These are phyloP conservation scores for Claviceps sp. DNA, from an alignment of 2,329 filamentous ascomycete species.

Conservation along the genomic window DNA sequence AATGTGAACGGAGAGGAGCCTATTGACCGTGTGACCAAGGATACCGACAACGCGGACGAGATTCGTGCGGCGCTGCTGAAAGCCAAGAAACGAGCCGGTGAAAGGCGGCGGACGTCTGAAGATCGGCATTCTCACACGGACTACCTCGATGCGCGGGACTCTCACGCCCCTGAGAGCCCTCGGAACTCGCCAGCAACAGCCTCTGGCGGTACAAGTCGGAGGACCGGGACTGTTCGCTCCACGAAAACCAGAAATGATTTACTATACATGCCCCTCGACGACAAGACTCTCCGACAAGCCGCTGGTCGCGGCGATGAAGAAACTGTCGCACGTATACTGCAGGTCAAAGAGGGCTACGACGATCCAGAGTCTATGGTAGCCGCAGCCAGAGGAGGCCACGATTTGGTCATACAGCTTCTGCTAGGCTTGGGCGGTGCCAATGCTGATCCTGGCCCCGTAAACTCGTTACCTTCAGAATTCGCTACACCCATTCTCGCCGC, in stretches of 20 bases:
- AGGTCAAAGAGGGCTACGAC: slow-evolving; percentile 46
- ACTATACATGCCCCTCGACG: slow-evolving; percentile 49
- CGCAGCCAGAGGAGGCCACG: slow-evolving; percentile 82
- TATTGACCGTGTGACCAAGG: slow-evolving; percentile 65
- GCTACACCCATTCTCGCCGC: slow-evolving; percentile 90
- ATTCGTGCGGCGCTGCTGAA: slow-evolving; percentile 58
- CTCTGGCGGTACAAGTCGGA: slow-evolving; percentile 28
- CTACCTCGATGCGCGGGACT: slow-evolving; percentile 33
- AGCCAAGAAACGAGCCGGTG: slow-evolving; percentile 41
- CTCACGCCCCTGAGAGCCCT: slow-evolving; percentile 44
- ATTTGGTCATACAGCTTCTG: slow-evolving; percentile 70
- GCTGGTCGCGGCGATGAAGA: slow-evolving; percentile 49
- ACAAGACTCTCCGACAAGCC: slow-evolving; percentile 46
- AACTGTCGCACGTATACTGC: slow-evolving; percentile 46
- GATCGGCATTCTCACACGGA: slow-evolving; percentile 38
- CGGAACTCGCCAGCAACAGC: slow-evolving; percentile 39
- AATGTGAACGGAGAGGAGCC: slow-evolving; percentile 91
- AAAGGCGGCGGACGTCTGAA: slow-evolving; percentile 42
- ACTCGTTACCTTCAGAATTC: slow-evolving; percentile 49
- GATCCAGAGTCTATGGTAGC: slow-evolving; percentile 83
- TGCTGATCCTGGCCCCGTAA: slow-evolving; percentile 55
- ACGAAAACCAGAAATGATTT: slow-evolving; percentile 52
- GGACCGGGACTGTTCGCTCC: slow-evolving; percentile 42
- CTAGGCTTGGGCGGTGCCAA: slow-evolving; percentile 53
- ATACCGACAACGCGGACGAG: slow-evolving; percentile 64